These are phyloP conservation scores for Pyrenophora seminiperda DNA, from an alignment of 2,329 filamentous ascomycete species.

Conservation along the genomic window DNA sequence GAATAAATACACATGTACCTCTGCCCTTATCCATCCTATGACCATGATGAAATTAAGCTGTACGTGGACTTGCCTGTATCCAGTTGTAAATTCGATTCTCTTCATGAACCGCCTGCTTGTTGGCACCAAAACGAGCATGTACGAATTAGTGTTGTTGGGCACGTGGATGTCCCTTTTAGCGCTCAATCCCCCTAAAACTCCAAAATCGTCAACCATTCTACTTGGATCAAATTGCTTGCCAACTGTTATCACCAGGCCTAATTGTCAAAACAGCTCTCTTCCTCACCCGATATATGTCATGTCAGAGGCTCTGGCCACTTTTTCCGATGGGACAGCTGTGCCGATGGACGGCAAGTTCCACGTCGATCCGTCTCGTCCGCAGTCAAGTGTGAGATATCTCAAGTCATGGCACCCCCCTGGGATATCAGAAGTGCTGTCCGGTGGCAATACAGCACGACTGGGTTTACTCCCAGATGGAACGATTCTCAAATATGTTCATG, in stretches of 20 bases:
- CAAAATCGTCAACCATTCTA: not conserved
- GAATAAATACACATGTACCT: not conserved
- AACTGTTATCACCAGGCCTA: too few relatives aligned
- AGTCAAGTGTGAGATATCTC: conserved; percentile 14
- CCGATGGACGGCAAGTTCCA: conserved; percentile 26
- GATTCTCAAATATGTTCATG: conserved; percentile 22
- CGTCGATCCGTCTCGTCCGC: conserved; percentile 19
- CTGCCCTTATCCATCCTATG: not conserved
- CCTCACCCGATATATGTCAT: conserved; percentile 3
- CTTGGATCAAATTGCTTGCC: not conserved
- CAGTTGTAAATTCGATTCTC: too few relatives aligned
- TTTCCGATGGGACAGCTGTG: conserved; percentile 18
- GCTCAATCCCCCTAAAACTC: not conserved
- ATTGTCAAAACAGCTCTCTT: not conserved
- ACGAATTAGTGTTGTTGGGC: too few relatives aligned
- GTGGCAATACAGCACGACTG: conserved; percentile 23
- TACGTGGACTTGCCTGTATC: too few relatives aligned
- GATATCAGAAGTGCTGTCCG: conserved; percentile 16
- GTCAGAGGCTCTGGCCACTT: conserved; percentile 15
- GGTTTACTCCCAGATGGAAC: conserved; percentile 19
- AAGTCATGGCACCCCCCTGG: conserved; percentile 23
- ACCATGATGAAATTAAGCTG: not conserved
- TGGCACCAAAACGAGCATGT: too few relatives aligned
- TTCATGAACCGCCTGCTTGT: too few relatives aligned
- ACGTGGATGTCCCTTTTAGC: too few relatives aligned